Percentiles rank a stretch among this genome's conserved stretches.
Conservation (phyloP, 306 rosid genomes). For the Arachis stenosperma region DNA sequence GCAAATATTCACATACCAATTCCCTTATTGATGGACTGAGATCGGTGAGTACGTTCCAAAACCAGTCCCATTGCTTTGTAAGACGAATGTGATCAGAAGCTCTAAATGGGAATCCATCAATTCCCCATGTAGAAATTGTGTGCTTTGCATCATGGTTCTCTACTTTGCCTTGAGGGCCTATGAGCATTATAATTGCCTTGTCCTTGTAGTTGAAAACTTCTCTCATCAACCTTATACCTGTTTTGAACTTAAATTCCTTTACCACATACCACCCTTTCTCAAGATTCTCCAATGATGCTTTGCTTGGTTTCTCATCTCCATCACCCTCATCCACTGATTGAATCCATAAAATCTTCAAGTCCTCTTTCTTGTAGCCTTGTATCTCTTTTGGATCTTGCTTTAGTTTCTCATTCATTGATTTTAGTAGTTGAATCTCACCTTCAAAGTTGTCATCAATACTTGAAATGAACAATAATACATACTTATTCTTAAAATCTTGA, state of each 20-base stretch:
- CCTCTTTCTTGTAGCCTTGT: slow-evolving; percentile 33
- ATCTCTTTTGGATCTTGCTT: slow-evolving; percentile 21
- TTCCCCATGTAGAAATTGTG: slow-evolving; percentile 40
- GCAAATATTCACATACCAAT: slow-evolving; percentile 29
- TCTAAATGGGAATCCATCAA: slow-evolving; percentile 40
- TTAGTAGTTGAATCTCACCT: slow-evolving; percentile 10
- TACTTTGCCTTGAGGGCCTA: slow-evolving; percentile 33
- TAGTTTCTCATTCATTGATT: slow-evolving; percentile 16
- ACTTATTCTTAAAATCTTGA: slow-evolving; percentile 14
- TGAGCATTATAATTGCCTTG: slow-evolving; percentile 31
- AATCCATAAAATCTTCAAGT: slow-evolving; percentile 44
- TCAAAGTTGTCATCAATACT: slow-evolving; percentile 24
- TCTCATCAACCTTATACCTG: slow-evolving; percentile 30
- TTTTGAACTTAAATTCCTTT: slow-evolving; percentile 7
- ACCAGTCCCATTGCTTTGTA: slow-evolving; percentile 41
- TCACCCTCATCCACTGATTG: slow-evolving; percentile 23
- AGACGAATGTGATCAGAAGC: slow-evolving; percentile 19
- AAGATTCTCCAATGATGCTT: neutral
- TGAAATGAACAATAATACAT: slow-evolving; percentile 37
- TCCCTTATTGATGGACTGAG: slow-evolving; percentile 12
- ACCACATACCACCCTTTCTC: slow-evolving; percentile 35
- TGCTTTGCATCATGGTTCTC: slow-evolving; percentile 37
- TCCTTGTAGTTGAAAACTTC: slow-evolving; percentile 13
- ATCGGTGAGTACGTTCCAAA: slow-evolving; percentile 37
- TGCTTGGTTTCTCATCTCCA: neutral